Evolutionary conservation across 164 flowering plant species (phyloP).

Genomic region (Macadamia integrifolia): DNA sequence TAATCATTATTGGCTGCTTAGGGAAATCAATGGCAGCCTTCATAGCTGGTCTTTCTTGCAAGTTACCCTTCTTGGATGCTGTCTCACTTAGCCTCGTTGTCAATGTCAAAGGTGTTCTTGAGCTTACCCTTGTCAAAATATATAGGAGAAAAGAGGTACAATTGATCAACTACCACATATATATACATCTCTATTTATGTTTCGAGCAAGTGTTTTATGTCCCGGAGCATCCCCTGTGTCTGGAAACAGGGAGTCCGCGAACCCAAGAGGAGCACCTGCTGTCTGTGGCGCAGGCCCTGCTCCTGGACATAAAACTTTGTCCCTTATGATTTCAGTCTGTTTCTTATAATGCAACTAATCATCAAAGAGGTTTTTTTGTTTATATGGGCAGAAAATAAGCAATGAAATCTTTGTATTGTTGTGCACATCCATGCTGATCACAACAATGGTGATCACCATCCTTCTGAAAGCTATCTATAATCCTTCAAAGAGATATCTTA

Average conservation of each 20-base stretch:
- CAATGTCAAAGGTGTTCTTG: conserved; percentile 30
- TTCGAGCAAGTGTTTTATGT: no score
- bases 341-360: no score
- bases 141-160: conserved; percentile 5
- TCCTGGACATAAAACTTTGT: no score
- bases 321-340: no score
- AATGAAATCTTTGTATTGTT: neutral
- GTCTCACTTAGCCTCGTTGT: conserved; percentile 26
- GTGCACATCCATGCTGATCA: neutral
- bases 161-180: no score
- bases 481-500: neutral
- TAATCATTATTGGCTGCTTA: neutral
- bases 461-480: neutral
- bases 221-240: no score
- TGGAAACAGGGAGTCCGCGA: no score
- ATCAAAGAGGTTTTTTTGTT: no score
- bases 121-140: conserved; percentile 2
- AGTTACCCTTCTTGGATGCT: conserved; percentile 23
- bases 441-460: neutral
- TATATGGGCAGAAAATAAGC: neutral
- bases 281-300: no score
- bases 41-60: conserved; percentile 13
- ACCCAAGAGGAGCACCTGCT: no score
- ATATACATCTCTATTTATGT: no score
- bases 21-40: conserved; percentile 4